A percentile compares a stretch with the other conserved stretches of the same genome.
Evolutionary conservation across 2,329 filamentous ascomycete genomes (phyloP).

Genomic region (Gnomoniopsis smithogilvyi): DNA sequence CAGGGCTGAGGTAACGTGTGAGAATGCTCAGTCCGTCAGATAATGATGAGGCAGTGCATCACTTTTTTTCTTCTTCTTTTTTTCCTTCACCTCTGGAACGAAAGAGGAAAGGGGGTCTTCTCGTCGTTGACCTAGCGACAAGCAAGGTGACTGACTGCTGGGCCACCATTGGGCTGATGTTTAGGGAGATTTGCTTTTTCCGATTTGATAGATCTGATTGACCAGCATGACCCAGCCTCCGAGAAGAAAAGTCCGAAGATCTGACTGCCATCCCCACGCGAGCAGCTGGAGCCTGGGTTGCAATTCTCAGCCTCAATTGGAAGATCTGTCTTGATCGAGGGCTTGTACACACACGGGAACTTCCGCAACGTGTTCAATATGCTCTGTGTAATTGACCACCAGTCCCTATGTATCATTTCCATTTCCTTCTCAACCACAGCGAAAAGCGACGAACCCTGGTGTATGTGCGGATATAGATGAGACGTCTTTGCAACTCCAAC

Average conservation of each 20-base stretch:
- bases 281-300: not conserved
- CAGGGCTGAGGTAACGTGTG: no score
- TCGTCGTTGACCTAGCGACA: not conserved
- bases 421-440: not conserved
- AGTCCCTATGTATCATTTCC: no score
- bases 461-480: not conserved
- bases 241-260: not conserved
- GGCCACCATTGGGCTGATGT: slow-evolving; percentile 1
- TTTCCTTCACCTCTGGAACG: not conserved
- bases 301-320: slow-evolving; percentile 1
- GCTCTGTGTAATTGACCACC: no score
- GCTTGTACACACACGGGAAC: not conserved
- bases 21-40: not conserved
- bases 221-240: slow-evolving; percentile 17
- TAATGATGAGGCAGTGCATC: not conserved
- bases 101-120: not conserved
- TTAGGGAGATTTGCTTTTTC: slow-evolving; percentile 15
- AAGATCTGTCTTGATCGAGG: not conserved
- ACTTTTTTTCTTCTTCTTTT: not conserved
- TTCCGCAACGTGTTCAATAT: not conserved
- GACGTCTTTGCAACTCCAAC: not conserved
- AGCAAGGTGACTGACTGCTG: not conserved
- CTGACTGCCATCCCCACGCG: slow-evolving; percentile 3
- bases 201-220: slow-evolving; percentile 14
- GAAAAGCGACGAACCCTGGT: not conserved